Evolutionary conservation across 345 rosid genomes (phyloP).

Genomic region (Eucalyptus pumila): DNA sequence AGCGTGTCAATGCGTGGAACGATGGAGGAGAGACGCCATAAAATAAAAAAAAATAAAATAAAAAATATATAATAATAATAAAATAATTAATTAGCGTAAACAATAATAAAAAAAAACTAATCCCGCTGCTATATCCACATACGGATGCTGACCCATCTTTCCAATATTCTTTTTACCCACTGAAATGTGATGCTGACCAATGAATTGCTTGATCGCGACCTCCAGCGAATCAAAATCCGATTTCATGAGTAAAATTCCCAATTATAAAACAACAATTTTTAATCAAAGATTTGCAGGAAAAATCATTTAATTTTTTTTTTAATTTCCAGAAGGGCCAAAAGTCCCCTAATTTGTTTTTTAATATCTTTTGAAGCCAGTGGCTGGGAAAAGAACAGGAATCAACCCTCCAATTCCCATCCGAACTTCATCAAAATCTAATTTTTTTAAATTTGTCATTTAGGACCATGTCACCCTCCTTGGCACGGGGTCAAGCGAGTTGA

Average conservation of each 20-base stretch:
- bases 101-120: not conserved
- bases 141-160: not conserved
- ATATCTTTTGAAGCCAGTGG: not conserved
- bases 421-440: not conserved
- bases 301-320: not conserved
- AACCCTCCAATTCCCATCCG: not conserved
- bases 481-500: not conserved
- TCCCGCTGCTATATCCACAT: not conserved
- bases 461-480: not conserved
- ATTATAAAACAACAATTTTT: not conserved
- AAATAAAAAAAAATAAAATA: no score
- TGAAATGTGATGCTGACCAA: not conserved
- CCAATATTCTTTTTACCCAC: not conserved
- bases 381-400: not conserved
- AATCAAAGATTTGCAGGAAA: not conserved
- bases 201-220: not conserved
- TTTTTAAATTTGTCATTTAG: not conserved
- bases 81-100: not conserved
- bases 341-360: not conserved
- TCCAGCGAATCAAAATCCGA: not conserved
- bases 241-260: not conserved
- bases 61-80: rapidly evolving
- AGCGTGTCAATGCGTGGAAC: not conserved
- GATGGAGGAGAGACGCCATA: not conserved
- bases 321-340: not conserved